A percentile compares a stretch with the other conserved stretches of the same genome.
Conservation (phyloP, 2,329 filamentous ascomycete species). For the Paracamarosporium sp. region DNA sequence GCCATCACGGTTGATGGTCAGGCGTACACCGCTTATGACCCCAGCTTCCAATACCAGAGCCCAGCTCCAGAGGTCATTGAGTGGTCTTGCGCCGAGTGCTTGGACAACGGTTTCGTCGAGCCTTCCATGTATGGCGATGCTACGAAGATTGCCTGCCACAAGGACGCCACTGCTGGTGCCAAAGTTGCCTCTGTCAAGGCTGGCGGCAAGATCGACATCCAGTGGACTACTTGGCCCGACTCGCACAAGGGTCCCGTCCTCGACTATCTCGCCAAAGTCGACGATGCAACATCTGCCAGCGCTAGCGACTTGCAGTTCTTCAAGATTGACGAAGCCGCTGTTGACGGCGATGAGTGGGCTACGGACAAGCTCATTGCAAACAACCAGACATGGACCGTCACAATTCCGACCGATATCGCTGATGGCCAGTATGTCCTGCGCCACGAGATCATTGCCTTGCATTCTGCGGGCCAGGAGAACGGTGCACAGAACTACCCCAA, state of each 20-base stretch:
- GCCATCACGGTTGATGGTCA: constrained; percentile 55
- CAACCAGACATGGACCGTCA: constrained; percentile 56
- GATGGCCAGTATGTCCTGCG: constrained; percentile 66
- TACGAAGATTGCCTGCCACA: constrained; percentile 67
- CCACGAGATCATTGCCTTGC: constrained; percentile 67
- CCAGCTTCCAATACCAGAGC: constrained; percentile 45
- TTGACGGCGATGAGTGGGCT: constrained; percentile 62
- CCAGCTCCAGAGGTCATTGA: constrained; percentile 52
- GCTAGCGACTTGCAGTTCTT: constrained; percentile 64
- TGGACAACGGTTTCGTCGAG: constrained; percentile 61
- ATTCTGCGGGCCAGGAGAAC: constrained; percentile 55
- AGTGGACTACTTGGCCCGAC: constrained; percentile 72
- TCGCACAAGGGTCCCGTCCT: constrained; percentile 70
- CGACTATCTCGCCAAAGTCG: constrained; percentile 65
- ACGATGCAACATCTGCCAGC: constrained; percentile 62
- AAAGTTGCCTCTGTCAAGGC: constrained; percentile 61
- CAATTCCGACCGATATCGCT: constrained; percentile 59
- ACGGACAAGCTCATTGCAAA: constrained; percentile 59
- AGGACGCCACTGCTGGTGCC: constrained; percentile 62
- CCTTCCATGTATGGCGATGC: constrained; percentile 53
- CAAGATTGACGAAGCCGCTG: constrained; percentile 68
- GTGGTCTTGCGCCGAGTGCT: constrained; percentile 60
- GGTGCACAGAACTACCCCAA: constrained; percentile 56
- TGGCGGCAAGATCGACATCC: constrained; percentile 63
- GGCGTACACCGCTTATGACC: constrained; percentile 53